Percentiles rank a stretch among this genome's conserved stretches.
These are phyloP conservation scores for Pestalotiopsis sp. DNA, from an alignment of 2,329 filamentous ascomycete genomes.

Conservation along the genomic window DNA sequence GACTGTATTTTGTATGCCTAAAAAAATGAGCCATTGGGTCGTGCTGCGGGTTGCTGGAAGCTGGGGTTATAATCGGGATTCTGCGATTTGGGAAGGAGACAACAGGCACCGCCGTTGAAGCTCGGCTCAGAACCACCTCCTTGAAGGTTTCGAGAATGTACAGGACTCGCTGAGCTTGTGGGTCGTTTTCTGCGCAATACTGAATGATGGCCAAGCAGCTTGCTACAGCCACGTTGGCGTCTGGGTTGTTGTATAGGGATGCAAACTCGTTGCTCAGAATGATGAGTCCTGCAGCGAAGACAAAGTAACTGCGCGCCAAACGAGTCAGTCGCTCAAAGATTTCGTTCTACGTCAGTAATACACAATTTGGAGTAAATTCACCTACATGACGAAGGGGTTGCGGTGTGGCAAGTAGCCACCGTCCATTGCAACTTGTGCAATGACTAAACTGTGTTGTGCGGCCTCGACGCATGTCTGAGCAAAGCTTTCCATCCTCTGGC, in stretches of 20 bases:
- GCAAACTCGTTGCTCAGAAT: constrained; percentile 61
- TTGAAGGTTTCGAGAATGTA: constrained; percentile 55
- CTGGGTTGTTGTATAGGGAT: constrained; percentile 47
- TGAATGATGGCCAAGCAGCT: constrained; percentile 51
- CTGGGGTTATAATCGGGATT: constrained; percentile 29
- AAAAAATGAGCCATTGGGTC: constrained; percentile 35
- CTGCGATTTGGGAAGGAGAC: constrained; percentile 29
- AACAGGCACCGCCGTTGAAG: constrained; percentile 23
- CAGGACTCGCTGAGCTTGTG: constrained; percentile 50
- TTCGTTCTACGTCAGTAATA: neutral
- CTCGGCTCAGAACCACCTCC: constrained; percentile 38
- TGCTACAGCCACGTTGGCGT: constrained; percentile 41
- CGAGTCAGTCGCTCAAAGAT: neutral
- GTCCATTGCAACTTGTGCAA: constrained; percentile 48
- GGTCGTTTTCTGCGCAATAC: constrained; percentile 51
- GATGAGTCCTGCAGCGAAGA: constrained; percentile 58
- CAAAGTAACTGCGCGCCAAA: constrained; percentile 49
- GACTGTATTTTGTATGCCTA: constrained; percentile 17
- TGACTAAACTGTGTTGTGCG: constrained; percentile 51
- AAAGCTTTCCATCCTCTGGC: constrained; percentile 45
- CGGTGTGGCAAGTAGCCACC: constrained; percentile 50
- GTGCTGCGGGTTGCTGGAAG: constrained; percentile 26
- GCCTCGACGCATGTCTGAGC: constrained; percentile 55
- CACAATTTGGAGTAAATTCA: constrained; percentile 4
- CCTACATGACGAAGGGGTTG: constrained; percentile 62